phyloP scores from a whole-genome alignment of 2,329 filamentous ascomycete species.

The Aspergillus caelatus region DNA sequence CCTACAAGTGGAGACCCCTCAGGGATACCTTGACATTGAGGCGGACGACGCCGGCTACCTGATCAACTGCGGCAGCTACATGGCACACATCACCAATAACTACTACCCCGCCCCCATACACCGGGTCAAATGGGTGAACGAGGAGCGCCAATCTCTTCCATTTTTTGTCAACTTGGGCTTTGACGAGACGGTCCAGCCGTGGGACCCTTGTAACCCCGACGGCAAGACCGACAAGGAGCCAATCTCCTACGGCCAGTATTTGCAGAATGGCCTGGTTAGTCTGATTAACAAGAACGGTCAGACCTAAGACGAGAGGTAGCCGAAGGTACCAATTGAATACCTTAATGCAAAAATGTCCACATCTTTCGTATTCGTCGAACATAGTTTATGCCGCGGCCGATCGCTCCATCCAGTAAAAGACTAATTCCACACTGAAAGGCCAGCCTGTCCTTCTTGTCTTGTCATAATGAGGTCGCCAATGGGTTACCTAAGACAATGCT shows the following conservation, averaged over 20 bases:
- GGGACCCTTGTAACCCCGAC: not conserved
- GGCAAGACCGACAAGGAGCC: not conserved
- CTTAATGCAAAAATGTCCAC: not conserved
- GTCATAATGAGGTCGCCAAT: not conserved
- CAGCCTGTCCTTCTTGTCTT: not conserved
- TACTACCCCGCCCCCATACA: not conserved
- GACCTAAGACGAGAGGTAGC: not conserved
- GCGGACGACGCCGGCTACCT: not conserved
- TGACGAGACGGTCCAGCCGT: not conserved
- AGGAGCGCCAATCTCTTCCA: not conserved
- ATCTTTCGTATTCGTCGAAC: not conserved
- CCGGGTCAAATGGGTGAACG: not conserved
- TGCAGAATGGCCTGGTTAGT: not conserved
- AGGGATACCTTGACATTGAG: not conserved
- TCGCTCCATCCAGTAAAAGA: not conserved
- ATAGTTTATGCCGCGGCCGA: not conserved
- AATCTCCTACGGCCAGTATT: not conserved
- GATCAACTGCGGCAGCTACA: not conserved
- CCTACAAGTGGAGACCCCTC: not conserved
- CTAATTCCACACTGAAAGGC: not conserved
- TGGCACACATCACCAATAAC: not conserved
- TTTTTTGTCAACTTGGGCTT: not conserved
- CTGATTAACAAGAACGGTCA: not conserved
- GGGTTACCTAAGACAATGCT: not conserved
- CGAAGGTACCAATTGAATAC: not conserved